Percentiles rank a stretch among this genome's conserved stretches.
Evolutionary conservation across 805 yeast species (phyloP).

Genomic region (Wickerhamomyces ciferrii): DNA sequence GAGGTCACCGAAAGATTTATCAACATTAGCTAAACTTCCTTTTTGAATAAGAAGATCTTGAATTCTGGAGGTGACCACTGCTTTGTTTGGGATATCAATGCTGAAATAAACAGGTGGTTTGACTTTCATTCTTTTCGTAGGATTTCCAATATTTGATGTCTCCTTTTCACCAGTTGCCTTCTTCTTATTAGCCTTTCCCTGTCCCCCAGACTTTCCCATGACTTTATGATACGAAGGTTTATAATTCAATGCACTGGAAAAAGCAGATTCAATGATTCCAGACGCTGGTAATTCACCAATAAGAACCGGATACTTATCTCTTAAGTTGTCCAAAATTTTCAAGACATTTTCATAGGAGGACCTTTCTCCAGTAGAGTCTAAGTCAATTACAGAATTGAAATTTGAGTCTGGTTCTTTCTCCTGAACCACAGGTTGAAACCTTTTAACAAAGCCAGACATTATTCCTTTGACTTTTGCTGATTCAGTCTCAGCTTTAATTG

Average conservation of each 20-base stretch:
- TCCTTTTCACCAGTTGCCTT: conserved; percentile 1
- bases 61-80: conserved; percentile 7
- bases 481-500: conserved; percentile 50
- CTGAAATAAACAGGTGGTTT: conserved; percentile 41
- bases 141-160: neutral
- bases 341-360: conserved; percentile 48
- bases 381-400: conserved; percentile 62
- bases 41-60: conserved; percentile 5
- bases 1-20: conserved; percentile 7
- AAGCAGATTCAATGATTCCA: conserved; percentile 38
- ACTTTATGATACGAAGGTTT: conserved; percentile 44
- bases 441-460: conserved; percentile 65
- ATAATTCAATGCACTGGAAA: conserved; percentile 45
- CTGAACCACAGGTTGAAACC: conserved; percentile 58
- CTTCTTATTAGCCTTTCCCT: conserved; percentile 4
- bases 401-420: conserved; percentile 49
- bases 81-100: conserved; percentile 26
- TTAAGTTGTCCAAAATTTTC: conserved; percentile 33
- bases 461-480: conserved; percentile 51
- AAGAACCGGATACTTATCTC: conserved; percentile 38
- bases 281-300: conserved; percentile 36
- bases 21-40: neutral
- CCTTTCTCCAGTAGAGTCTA: conserved; percentile 36
- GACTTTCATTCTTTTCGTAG: neutral
- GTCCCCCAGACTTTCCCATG: conserved; percentile 10